Conservation (phyloP, 208 protist genomes). For the Balamuthia mandrillaris region DNA sequence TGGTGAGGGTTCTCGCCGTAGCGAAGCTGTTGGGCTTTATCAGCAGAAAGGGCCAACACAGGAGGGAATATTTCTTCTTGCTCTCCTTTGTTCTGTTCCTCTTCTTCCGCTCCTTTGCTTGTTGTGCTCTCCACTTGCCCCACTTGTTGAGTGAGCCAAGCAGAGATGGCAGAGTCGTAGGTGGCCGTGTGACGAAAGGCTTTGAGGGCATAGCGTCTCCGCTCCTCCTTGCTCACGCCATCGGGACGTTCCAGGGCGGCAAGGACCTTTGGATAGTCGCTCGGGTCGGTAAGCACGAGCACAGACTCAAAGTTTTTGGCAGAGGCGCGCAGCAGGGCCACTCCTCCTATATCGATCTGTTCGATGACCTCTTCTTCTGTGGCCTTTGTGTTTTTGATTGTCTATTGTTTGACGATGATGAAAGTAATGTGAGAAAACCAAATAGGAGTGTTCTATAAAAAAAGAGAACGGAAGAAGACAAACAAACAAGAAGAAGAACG, state of each 20-base stretch:
- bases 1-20: constrained; percentile 74
- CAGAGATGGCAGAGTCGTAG: constrained; percentile 66
- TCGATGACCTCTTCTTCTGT: constrained; percentile 62
- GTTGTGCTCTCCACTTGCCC: neutral
- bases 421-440: neutral
- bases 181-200: constrained; percentile 65
- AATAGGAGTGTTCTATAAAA: no score
- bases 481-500: no score
- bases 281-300: constrained; percentile 63
- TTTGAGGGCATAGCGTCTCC: constrained; percentile 52
- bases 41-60: neutral
- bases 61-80: no score
- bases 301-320: constrained; percentile 70
- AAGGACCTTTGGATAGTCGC: constrained; percentile 55
- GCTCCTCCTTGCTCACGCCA: constrained; percentile 29
- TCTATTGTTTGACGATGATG: neutral
- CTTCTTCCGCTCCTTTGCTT: neutral
- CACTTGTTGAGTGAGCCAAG: constrained; percentile 44
- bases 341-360: constrained; percentile 74
- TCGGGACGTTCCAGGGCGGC: neutral
- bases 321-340: constrained; percentile 69
- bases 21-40: constrained; percentile 50
- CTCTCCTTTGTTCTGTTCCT: no score
- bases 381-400: constrained; percentile 45
- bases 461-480: no score